These are phyloP conservation scores for Rhamnella rubrinervis DNA, from an alignment of 331 rosid genomes.

Conservation along the genomic window DNA sequence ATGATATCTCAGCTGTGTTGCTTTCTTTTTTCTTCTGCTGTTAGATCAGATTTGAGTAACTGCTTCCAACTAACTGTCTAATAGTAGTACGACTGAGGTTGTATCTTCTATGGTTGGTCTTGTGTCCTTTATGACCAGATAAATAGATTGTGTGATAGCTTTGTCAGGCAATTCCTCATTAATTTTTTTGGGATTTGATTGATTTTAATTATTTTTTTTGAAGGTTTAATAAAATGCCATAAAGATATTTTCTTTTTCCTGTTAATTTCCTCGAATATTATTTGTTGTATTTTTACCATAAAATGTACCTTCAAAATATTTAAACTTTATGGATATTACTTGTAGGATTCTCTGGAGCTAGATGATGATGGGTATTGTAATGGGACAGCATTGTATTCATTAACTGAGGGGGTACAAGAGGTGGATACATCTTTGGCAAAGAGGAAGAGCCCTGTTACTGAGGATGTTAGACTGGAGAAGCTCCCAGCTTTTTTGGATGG, in stretches of 20 bases:
- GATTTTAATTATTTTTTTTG: too few species aligned
- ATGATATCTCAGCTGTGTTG: background rate
- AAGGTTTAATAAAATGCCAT: too few species aligned
- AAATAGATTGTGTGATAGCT: too few species aligned
- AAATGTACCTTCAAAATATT: background rate
- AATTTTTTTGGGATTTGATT: too few species aligned
- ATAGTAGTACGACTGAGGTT: background rate
- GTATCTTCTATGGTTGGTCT: too few species aligned
- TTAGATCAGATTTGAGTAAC: background rate
- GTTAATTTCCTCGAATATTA: background rate
- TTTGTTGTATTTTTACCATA: background rate
- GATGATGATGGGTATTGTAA: constrained; percentile 57
- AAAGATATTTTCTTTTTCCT: background rate
- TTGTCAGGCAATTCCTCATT: too few species aligned
- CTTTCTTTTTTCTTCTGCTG: background rate
- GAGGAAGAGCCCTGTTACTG: constrained; percentile 30
- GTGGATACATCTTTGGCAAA: constrained; percentile 23
- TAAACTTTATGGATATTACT: constrained; percentile 3
- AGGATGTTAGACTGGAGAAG: constrained; percentile 29
- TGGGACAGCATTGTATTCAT: constrained; percentile 32
- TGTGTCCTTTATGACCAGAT: too few species aligned
- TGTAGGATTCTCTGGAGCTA: constrained; percentile 72
- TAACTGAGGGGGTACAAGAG: constrained; percentile 38
- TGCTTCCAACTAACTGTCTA: background rate
- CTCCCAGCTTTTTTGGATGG: constrained; percentile 31